Evolutionary conservation across 2,329 filamentous ascomycete species (phyloP).

Genomic region (Daldinia sp.): DNA sequence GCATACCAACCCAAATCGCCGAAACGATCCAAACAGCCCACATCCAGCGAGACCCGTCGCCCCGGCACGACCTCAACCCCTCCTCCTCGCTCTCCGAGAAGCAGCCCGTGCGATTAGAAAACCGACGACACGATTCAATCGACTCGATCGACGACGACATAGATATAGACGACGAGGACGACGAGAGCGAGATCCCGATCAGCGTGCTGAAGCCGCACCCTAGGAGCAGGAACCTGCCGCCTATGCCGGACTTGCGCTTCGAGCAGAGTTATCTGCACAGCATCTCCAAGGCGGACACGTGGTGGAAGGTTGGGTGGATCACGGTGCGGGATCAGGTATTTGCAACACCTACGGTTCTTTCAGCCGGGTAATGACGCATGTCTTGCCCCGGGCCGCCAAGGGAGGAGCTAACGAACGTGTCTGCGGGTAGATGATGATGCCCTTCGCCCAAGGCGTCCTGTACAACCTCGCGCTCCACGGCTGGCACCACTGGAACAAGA

Average conservation of each 20-base stretch:
- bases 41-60: constrained; percentile 76
- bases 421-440: constrained; percentile 75
- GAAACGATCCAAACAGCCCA: constrained; percentile 83
- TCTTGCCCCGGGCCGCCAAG: too few relatives aligned
- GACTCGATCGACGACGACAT: constrained; percentile 39
- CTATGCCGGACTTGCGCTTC: constrained; percentile 89
- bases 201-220: constrained; percentile 68
- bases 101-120: constrained; percentile 61
- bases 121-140: constrained; percentile 5
- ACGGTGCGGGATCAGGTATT: constrained; percentile 87
- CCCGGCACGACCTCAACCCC: constrained; percentile 79
- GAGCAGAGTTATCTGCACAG: constrained; percentile 98
- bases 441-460: constrained; percentile 85
- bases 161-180: constrained; percentile 56
- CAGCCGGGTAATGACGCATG: too few relatives aligned
- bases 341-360: constrained; percentile 9
- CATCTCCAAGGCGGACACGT: constrained; percentile 80
- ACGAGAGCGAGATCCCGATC: constrained; percentile 74
- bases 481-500: constrained; percentile 90
- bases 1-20: constrained; percentile 72
- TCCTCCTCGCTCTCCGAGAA: constrained; percentile 76
- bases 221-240: constrained; percentile 57
- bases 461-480: constrained; percentile 87
- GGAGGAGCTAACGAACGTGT: too few relatives aligned
- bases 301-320: constrained; percentile 82